Conservation (phyloP, 306 rosid genomes). For the Cicer cuneatum region DNA sequence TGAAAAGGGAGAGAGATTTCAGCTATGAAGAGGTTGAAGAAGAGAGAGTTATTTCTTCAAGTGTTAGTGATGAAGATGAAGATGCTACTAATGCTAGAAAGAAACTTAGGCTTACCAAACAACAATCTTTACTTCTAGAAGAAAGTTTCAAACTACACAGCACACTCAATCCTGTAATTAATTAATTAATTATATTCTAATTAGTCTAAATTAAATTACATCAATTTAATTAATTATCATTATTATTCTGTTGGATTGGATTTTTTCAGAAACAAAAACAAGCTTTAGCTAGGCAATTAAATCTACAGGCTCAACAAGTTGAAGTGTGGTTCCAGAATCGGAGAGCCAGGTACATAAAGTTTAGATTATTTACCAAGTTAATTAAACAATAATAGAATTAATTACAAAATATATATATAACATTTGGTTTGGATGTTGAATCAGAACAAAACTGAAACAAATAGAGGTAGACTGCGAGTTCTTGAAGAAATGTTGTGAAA, state of each 20-base stretch:
- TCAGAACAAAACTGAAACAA: slow-evolving; percentile 97
- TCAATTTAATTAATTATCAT: neutral
- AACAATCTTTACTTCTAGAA: slow-evolving; percentile 87
- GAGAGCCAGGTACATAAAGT: slow-evolving; percentile 78
- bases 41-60: slow-evolving; percentile 65
- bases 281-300: slow-evolving; percentile 81
- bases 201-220: neutral
- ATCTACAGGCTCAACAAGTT: slow-evolving; percentile 85
- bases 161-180: slow-evolving; percentile 94
- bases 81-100: slow-evolving; percentile 85
- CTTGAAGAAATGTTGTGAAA: slow-evolving; percentile 89
- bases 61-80: slow-evolving; percentile 92
- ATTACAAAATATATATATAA: too few relatives aligned
- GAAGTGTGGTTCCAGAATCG: slow-evolving; percentile 99
- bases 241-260: slow-evolving; percentile 9
- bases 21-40: slow-evolving; percentile 70
- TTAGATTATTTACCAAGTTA: too few relatives aligned
- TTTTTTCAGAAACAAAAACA: slow-evolving; percentile 84
- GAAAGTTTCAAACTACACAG: slow-evolving; percentile 94
- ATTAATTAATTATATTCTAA: slow-evolving; percentile 1
- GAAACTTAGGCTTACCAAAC: slow-evolving; percentile 87
- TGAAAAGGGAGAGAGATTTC: slow-evolving; percentile 86
- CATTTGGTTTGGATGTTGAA: neutral
- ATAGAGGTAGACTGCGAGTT: slow-evolving; percentile 93
- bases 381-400: too few relatives aligned